phyloP scores from a whole-genome alignment of 1,284 basidiomycete species.

The Ceratobasidium sp. region DNA sequence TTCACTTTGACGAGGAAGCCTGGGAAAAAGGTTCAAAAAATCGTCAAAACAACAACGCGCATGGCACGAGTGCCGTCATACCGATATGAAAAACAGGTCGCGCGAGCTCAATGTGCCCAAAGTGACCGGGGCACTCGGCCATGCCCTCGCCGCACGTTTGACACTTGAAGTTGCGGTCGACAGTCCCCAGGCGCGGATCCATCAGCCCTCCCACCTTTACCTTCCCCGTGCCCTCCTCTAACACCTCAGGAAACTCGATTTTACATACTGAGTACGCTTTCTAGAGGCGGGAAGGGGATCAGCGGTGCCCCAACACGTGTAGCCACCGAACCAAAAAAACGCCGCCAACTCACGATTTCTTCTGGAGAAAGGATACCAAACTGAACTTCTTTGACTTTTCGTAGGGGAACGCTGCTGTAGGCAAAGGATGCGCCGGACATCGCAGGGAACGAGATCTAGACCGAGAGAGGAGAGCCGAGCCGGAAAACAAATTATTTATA shows the following conservation, averaged over 20 bases:
- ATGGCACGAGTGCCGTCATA: constrained; percentile 55
- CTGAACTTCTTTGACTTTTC: constrained; percentile 97
- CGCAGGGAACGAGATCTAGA: constrained; percentile 10
- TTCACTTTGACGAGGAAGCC: constrained; percentile 99
- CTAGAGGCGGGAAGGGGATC: constrained; percentile 59
- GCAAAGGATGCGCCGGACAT: constrained; percentile 63
- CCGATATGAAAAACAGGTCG: constrained; percentile 97
- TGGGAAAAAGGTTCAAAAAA: constrained; percentile 53
- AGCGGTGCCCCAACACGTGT: constrained; percentile 45
- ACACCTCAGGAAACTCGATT: constrained; percentile 97
- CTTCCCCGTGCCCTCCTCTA: constrained; percentile 91
- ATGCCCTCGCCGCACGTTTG: constrained; percentile 99
- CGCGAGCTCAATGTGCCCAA: constrained; percentile 98
- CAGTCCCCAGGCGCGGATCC: constrained; percentile 97
- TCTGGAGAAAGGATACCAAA: constrained; percentile 99
- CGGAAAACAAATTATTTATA: constrained; percentile 33
- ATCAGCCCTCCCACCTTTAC: constrained; percentile 94
- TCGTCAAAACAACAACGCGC: background rate
- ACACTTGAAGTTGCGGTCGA: constrained; percentile 99
- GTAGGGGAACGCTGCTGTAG: constrained; percentile 91
- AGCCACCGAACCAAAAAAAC: constrained; percentile 45
- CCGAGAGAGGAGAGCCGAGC: constrained; percentile 2
- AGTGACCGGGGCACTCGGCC: constrained; percentile 98
- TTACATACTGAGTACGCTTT: constrained; percentile 98
- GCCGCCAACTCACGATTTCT: constrained; percentile 83